Evolutionary conservation across 2,329 filamentous ascomycete species (phyloP).

Genomic region (Alternaria sp.): DNA sequence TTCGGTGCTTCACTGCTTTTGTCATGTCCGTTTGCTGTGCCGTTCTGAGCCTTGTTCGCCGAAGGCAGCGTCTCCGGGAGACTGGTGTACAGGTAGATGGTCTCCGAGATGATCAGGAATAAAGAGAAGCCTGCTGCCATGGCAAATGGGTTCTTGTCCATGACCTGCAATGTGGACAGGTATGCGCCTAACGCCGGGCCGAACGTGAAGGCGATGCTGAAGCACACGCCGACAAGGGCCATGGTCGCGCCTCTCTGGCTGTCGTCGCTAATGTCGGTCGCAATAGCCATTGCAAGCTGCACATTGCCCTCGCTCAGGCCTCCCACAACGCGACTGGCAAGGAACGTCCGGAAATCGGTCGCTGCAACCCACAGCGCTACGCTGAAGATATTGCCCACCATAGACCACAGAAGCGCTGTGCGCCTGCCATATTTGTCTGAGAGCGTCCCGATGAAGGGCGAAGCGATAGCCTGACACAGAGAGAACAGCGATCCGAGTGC

Average conservation of each 20-base stretch:
- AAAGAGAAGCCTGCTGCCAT: conserved; percentile 90
- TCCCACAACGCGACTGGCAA: conserved; percentile 90
- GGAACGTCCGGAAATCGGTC: conserved; percentile 92
- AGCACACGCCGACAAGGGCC: conserved; percentile 95
- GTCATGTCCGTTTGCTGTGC: conserved; percentile 29
- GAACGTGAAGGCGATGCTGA: conserved; percentile 96
- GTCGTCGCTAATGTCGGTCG: conserved; percentile 92
- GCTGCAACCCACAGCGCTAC: conserved; percentile 95
- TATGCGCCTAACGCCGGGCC: conserved; percentile 91
- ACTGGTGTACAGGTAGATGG: conserved; percentile 81
- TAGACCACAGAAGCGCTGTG: conserved; percentile 86
- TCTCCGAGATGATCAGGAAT: conserved; percentile 84
- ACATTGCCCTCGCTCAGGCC: conserved; percentile 97
- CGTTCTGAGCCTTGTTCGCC: conserved; percentile 28
- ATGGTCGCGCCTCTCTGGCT: conserved; percentile 86
- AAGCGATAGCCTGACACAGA: conserved; percentile 89
- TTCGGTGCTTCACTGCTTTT: conserved; percentile 27
- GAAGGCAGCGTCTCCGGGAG: conserved; percentile 86
- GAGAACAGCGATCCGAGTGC: conserved; percentile 94
- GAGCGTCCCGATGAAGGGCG: conserved; percentile 86
- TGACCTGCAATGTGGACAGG: conserved; percentile 77
- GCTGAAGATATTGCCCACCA: conserved; percentile 91
- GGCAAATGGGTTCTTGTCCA: conserved; percentile 91
- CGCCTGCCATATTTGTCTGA: conserved; percentile 90
- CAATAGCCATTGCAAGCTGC: conserved; percentile 94